A percentile compares a stretch with the other conserved stretches of the same genome.
Evolutionary conservation across 192 early-diverging fungal species (phyloP).

Genomic region (Dissophora ornata): DNA sequence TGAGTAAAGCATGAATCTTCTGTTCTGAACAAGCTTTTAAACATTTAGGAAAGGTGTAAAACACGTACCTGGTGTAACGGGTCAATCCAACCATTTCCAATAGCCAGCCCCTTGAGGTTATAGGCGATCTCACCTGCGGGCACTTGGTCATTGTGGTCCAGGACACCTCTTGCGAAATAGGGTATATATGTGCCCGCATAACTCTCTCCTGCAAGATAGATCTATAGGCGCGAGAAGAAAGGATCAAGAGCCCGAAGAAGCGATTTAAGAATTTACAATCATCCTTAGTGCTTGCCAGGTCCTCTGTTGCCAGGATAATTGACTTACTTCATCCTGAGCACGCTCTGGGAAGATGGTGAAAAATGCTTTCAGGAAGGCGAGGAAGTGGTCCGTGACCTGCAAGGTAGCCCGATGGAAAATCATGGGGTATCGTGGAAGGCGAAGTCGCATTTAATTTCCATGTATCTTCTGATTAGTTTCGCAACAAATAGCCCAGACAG

Average conservation of each 20-base stretch:
- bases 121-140: slow-evolving; percentile 34
- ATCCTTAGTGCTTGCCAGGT: too few species aligned
- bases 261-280: too few species aligned
- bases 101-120: slow-evolving; percentile 66
- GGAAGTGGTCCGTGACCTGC: slow-evolving; percentile 57
- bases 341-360: slow-evolving; percentile 62
- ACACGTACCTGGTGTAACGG: slow-evolving; percentile 64
- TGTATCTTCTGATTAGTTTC: too few species aligned
- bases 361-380: slow-evolving; percentile 62
- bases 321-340: slow-evolving; percentile 55
- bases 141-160: slow-evolving; percentile 49
- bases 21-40: too few species aligned
- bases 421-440: too few species aligned
- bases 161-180: slow-evolving; percentile 57
- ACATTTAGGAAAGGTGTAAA: neutral
- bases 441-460: too few species aligned
- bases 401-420: too few species aligned
- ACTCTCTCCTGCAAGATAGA: slow-evolving; percentile 74
- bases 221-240: slow-evolving; percentile 43
- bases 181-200: slow-evolving; percentile 74
- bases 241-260: too few species aligned
- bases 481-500: too few species aligned
- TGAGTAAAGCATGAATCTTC: too few species aligned
- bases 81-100: slow-evolving; percentile 77
- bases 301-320: neutral